Evolutionary conservation across 306 rosid genomes (phyloP).

Genomic region (Gleditsia sinensis): DNA sequence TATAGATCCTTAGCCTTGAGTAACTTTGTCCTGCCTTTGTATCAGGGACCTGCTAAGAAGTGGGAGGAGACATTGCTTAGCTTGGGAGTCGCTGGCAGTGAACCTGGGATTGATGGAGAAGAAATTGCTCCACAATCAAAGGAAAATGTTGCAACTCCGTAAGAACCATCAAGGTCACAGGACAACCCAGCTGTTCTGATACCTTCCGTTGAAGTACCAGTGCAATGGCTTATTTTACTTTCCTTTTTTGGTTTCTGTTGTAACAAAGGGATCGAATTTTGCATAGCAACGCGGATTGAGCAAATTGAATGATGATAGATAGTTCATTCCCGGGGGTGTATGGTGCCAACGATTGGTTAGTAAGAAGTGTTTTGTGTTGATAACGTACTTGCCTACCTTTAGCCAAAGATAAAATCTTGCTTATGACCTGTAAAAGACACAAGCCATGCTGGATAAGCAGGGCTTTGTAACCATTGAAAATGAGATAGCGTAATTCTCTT

Average conservation of each 20-base stretch:
- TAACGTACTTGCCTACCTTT: neutral
- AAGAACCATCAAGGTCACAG: slow-evolving; percentile 28
- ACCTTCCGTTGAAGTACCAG: slow-evolving; percentile 15
- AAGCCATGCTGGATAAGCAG: neutral
- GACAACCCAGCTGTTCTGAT: neutral
- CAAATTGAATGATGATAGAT: slow-evolving; percentile 2
- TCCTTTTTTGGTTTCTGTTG: slow-evolving; percentile 3
- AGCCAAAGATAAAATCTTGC: too few relatives aligned
- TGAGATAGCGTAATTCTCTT: too few relatives aligned
- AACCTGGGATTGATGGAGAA: slow-evolving; percentile 69
- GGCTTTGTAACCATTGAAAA: too few relatives aligned
- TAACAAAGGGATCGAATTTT: neutral
- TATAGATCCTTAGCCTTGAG: neutral
- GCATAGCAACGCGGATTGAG: neutral
- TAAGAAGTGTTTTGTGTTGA: neutral
- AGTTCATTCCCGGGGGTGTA: neutral
- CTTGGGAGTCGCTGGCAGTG: slow-evolving; percentile 62
- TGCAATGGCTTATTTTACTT: neutral
- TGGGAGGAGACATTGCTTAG: slow-evolving; percentile 73
- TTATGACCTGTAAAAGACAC: neutral
- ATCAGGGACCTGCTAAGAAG: slow-evolving; percentile 74
- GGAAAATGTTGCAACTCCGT: slow-evolving; percentile 76
- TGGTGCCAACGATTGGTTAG: neutral
- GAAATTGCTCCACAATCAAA: slow-evolving; percentile 78
- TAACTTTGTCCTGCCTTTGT: slow-evolving; percentile 21